A percentile compares a stretch with the other conserved stretches of the same genome.
Evolutionary conservation across 805 yeast species (phyloP).

Genomic region (Metschnikowia reukaufii): DNA sequence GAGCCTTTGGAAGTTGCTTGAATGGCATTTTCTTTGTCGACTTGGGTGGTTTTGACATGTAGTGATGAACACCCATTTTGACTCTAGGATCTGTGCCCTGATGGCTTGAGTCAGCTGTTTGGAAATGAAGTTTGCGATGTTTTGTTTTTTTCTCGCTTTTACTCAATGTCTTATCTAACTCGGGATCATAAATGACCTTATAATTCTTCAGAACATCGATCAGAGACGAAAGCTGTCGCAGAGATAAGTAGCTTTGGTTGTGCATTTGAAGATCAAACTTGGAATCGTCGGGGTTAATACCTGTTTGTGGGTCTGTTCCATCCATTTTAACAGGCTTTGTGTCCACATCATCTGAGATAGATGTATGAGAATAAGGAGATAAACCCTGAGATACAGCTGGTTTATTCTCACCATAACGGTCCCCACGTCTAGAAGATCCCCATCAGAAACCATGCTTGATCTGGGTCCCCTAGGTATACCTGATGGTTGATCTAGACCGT

Average conservation of each 20-base stretch:
- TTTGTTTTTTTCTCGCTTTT: slow-evolving; percentile 33
- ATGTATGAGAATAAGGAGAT: neutral
- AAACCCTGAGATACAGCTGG: neutral
- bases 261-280: slow-evolving; percentile 32
- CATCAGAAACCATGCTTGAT: neutral
- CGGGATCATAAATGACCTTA: slow-evolving; percentile 52
- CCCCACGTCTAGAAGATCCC: slow-evolving; percentile 1
- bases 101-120: slow-evolving; percentile 26
- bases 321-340: neutral
- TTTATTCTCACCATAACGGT: neutral
- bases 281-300: slow-evolving; percentile 32
- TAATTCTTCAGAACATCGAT: slow-evolving; percentile 30
- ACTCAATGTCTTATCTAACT: slow-evolving; percentile 34
- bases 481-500: slow-evolving; percentile 4
- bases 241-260: slow-evolving; percentile 20
- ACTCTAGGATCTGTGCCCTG: slow-evolving; percentile 44
- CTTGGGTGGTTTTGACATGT: slow-evolving; percentile 40
- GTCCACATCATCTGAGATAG: slow-evolving; percentile 2
- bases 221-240: slow-evolving; percentile 9
- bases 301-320: slow-evolving; percentile 38
- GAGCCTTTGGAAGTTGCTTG: slow-evolving; percentile 43
- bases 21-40: slow-evolving; percentile 41
- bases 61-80: slow-evolving; percentile 21
- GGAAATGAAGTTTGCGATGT: slow-evolving; percentile 42
- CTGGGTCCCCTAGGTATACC: slow-evolving; percentile 10